Evolutionary conservation across 768 basidiomycete species (phyloP), one percentile per base, ranked within the genome.

Genomic region (Pulveroboletus sp.): DNA sequence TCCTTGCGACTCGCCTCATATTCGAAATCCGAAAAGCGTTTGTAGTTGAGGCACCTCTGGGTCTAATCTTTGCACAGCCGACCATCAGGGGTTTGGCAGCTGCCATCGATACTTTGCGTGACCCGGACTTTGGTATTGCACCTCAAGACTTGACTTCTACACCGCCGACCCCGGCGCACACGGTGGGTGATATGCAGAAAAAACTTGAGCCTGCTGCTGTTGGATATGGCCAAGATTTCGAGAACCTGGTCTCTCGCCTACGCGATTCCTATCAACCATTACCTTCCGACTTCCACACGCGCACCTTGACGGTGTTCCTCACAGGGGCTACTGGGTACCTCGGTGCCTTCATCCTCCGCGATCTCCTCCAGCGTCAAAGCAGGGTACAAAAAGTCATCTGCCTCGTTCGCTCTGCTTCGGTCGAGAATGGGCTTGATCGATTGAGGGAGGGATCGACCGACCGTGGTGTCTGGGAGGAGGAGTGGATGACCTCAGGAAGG

Each of bases 301-400:
- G 72, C 37, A 68, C 74, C 12, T 55, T 93, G 35, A 90, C 89
- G 0, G 78, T 98, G 26, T 96, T 99, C 76, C 79, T 99, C 26
- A 98, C 96, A 6, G 96, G 96, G 6, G 94, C 92, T 5, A 97
- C 96, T 9, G 96, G 96, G 2, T 99, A 94, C 76, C 76, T 99
- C 14, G 96, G 96, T 13, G 93, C 91, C 6, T 98, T 95, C 67
- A 80, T 98, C 52, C 73, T 98, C 42, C 76, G 77, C 32, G 86
- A 95, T 63, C 75, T 99, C 34, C 77, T 99, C 1, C 70, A 74
- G 24, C 76, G 83, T 31, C 57, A 67, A 26, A 71, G 75, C 8
- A 73, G 78, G 48, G 89, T 97, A 12, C 73, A 75, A 56, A 95
- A 93, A 70, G 93, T 97, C 32, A 80, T 95, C 50, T 95, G 92